Base-by-base conservation (phyloP, 208 protist species). In the Crithidia brevicula region DNA sequence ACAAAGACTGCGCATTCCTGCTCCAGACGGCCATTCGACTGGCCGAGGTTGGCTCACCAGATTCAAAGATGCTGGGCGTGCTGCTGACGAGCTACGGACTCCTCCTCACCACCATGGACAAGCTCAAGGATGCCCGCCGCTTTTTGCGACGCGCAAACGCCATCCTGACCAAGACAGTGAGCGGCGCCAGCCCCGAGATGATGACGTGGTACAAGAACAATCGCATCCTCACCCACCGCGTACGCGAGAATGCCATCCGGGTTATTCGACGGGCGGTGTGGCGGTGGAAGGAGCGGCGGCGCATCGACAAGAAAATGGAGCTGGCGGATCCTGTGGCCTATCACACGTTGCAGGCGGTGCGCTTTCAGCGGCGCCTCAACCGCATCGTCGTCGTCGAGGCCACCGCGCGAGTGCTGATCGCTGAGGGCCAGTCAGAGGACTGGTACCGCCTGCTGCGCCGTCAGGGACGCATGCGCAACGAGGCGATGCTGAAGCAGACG, bases 141-240 rank as follows among this genome's bases (percentile, higher is more conserved):
- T 58, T 53, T 10, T 68, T 89, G 6, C 47, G 68, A 13, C 77
- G 76, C 34, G 79, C 83, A 16, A 65, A 72, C 27, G 53, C 53
- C 16, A 76, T 89, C 38, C 62, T 89, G 23, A 45, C 59, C 20
- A 83, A 69, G 31, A 68, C 67, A 45, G 56, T 61, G 7, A 47
- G 57, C 25, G 34, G 57, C 11, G 64, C 77, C 42, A 76, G 76
- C 45, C 67, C 66, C 20, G 83, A 89, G 51, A 77, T 83, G 77
- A 70, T 82, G 51, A 76, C 59, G 60, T 82, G 77, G 76, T 28
- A 73, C 51, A 86, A 86, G 60, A 72, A 89, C 61, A 82, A 79
- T 34, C 72, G 74, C 25, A 60, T 71, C 13, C 72, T 84, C 43
- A 68, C 74, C 22, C 59, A 62, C 54, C 68, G 77, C 30, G 53